Evolutionary conservation across 331 rosid species (phyloP).

Genomic region (Cydonia oblonga): DNA sequence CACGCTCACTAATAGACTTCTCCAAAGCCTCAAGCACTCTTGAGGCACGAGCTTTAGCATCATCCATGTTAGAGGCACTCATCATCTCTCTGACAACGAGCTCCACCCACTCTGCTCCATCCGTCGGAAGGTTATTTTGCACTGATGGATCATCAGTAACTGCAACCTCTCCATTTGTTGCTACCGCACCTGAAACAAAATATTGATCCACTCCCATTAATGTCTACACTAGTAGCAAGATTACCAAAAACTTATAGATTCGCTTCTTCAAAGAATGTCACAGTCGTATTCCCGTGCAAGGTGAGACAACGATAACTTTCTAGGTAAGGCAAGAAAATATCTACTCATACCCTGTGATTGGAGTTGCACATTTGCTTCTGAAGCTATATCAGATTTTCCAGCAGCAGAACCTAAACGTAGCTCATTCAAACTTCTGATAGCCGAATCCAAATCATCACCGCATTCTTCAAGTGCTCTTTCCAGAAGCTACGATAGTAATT

Average conservation of each 20-base stretch:
- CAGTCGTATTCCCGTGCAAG: not conserved
- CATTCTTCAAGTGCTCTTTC: conserved; percentile 74
- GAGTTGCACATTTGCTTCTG: conserved; percentile 24
- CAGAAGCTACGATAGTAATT: conserved; percentile 33
- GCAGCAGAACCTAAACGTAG: conserved; percentile 36
- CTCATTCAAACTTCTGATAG: conserved; percentile 57
- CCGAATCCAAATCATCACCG: conserved; percentile 60
- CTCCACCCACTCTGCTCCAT: conserved; percentile 53
- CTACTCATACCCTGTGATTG: conserved; percentile 28
- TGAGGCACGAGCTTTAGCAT: conserved; percentile 66
- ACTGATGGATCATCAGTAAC: conserved; percentile 15
- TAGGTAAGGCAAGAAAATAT: not conserved
- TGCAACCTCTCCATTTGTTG: conserved; percentile 19
- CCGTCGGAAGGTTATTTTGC: conserved; percentile 22
- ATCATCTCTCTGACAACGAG: conserved; percentile 46
- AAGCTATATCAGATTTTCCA: conserved; percentile 11
- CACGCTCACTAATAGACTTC: conserved; percentile 48
- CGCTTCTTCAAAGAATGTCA: not conserved
- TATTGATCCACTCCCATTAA: not conserved
- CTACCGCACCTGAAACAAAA: conserved; percentile 14
- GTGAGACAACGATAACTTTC: not conserved
- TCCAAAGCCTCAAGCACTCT: conserved; percentile 60
- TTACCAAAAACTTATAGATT: not conserved
- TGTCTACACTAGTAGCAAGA: not conserved
- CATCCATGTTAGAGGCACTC: conserved; percentile 41